These are phyloP conservation scores for Trichopus zeylanicus DNA, from an alignment of 116 monocot genomes.

Conservation along the genomic window DNA sequence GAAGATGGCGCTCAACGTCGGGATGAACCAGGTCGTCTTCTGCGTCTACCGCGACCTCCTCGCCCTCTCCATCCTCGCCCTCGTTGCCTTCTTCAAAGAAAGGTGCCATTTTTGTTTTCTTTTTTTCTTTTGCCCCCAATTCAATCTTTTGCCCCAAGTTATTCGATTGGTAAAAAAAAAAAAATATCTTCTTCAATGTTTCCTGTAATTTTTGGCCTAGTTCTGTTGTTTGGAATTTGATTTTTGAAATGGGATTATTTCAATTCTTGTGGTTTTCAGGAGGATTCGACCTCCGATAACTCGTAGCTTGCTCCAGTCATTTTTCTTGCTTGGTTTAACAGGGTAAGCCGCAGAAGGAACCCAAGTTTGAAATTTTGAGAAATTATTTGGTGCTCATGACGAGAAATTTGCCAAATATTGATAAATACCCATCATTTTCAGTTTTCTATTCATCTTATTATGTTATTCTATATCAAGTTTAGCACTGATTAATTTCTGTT, in stretches of 20 bases:
- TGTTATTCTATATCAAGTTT: background rate
- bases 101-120: background rate
- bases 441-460: background rate
- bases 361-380: too few relatives aligned
- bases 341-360: conserved; percentile 34
- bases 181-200: too few relatives aligned
- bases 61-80: conserved; percentile 71
- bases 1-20: conserved; percentile 68
- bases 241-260: too few relatives aligned
- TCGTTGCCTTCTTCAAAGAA: conserved; percentile 46
- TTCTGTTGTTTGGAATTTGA: background rate
- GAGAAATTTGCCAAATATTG: too few relatives aligned
- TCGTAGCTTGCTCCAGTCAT: conserved; percentile 15
- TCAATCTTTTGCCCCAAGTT: too few relatives aligned
- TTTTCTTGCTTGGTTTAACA: conserved; percentile 77
- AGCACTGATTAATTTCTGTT: background rate
- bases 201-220: background rate
- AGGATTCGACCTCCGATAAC: conserved; percentile 2
- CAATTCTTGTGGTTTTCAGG: background rate
- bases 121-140: background rate
- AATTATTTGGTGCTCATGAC: too few relatives aligned
- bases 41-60: conserved; percentile 75
- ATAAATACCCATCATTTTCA: too few relatives aligned
- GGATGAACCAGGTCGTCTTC: conserved; percentile 78
- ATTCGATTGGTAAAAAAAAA: too few relatives aligned